These are phyloP conservation scores for Xeromyces bisporus DNA, from an alignment of 495 filamentous ascomycete genomes.

Conservation along the genomic window DNA sequence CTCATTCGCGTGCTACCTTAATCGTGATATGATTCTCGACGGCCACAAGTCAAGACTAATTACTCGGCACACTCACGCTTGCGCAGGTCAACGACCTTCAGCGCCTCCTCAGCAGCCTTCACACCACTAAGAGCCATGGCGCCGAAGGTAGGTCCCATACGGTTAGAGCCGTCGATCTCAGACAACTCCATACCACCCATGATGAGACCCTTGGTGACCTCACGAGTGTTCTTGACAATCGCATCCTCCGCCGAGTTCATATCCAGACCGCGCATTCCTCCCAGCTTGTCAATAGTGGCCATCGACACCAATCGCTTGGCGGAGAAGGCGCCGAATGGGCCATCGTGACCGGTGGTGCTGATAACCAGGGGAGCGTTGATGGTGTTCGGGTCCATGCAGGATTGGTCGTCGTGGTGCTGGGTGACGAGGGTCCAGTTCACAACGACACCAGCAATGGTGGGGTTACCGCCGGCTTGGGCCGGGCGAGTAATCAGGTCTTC, in stretches of 20 bases:
- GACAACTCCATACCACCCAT: conserved; percentile 89
- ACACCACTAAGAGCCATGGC: conserved; percentile 75
- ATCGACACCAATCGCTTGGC: conserved; percentile 75
- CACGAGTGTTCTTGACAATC: conserved; percentile 76
- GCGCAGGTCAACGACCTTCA: conserved; percentile 59
- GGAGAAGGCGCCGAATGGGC: conserved; percentile 76
- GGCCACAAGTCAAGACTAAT: no score
- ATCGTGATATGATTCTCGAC: no score
- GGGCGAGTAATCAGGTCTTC: conserved; percentile 78
- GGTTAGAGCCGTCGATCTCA: conserved; percentile 77
- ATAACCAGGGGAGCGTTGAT: conserved; percentile 79
- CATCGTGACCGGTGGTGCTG: conserved; percentile 79
- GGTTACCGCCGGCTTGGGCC: conserved; percentile 16
- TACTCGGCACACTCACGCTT: conserved; percentile 43
- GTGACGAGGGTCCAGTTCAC: conserved; percentile 87
- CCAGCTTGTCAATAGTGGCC: conserved; percentile 62
- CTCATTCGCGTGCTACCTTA: no score
- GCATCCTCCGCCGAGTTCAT: conserved; percentile 83
- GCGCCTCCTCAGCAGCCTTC: conserved; percentile 72
- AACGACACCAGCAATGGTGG: conserved; percentile 73
- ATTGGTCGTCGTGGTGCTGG: conserved; percentile 84
- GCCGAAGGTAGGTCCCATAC: conserved; percentile 67
- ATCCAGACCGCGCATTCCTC: conserved; percentile 80
- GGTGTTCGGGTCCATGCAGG: conserved; percentile 91
- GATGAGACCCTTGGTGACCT: conserved; percentile 71